phyloP scores from a whole-genome alignment of 2,329 filamentous ascomycete species.

The Paecilomyces variotii region DNA sequence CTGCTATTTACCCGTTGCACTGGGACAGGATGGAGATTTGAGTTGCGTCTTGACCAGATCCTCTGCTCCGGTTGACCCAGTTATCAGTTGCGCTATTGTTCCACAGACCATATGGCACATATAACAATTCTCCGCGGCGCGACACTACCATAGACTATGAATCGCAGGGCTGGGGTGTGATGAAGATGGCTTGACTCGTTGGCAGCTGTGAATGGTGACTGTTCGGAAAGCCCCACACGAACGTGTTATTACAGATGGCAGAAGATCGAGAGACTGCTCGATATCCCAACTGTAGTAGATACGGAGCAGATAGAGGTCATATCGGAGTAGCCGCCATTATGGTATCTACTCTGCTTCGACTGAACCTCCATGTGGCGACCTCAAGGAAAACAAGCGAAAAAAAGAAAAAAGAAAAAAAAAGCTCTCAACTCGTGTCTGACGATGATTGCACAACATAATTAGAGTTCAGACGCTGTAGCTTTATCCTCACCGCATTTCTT shows the following conservation, averaged over 20 bases:
- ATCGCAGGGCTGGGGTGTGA: neutral
- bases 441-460: neutral
- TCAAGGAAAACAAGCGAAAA: no score
- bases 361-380: neutral
- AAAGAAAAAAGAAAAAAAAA: no score
- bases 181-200: neutral
- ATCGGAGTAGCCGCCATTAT: neutral
- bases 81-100: neutral
- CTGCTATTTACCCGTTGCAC: neutral
- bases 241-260: neutral
- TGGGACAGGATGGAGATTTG: neutral
- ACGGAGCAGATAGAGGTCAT: neutral
- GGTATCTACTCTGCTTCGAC: neutral
- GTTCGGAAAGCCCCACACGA: neutral
- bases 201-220: neutral
- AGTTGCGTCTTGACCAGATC: neutral
- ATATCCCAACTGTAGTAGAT: neutral
- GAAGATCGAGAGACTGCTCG: neutral
- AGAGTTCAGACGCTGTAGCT: neutral
- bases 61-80: neutral
- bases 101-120: neutral
- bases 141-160: neutral
- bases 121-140: neutral
- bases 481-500: neutral
- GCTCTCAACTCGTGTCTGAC: neutral